Conservation (phyloP, 164 flowering plant genomes). For the Malania oleifera region DNA sequence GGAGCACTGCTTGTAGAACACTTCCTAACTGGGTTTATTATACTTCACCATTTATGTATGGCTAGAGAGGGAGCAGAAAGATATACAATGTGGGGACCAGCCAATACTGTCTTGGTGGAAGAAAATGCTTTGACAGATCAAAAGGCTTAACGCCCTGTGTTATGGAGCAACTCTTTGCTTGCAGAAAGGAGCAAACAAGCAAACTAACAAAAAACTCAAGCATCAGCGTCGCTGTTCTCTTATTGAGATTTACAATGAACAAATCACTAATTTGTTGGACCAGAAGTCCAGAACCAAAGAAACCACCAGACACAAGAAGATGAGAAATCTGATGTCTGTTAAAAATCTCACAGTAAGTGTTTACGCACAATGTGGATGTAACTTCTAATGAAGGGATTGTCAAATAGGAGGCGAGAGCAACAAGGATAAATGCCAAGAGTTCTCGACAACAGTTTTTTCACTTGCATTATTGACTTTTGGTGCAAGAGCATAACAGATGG, state of each 20-base stretch:
- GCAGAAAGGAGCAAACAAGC: slow-evolving; percentile 79
- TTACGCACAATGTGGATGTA: slow-evolving; percentile 59
- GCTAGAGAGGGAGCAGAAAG: slow-evolving; percentile 99
- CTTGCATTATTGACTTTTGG: slow-evolving; percentile 89
- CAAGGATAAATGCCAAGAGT: slow-evolving; percentile 91
- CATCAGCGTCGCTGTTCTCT: slow-evolving; percentile 94
- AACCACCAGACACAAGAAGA: slow-evolving; percentile 96
- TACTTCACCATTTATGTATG: slow-evolving; percentile 95
- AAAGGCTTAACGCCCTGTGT: slow-evolving; percentile 92
- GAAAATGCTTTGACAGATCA: slow-evolving; percentile 41
- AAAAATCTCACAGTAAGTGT: slow-evolving; percentile 75
- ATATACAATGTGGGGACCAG: slow-evolving; percentile 95
- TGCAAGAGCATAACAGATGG: slow-evolving; percentile 82
- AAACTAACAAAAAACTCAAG: slow-evolving; percentile 70
- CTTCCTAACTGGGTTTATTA: slow-evolving; percentile 91
- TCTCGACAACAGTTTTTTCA: slow-evolving; percentile 97
- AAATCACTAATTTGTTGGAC: slow-evolving; percentile 94
- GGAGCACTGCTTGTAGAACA: slow-evolving; percentile 92
- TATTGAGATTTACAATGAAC: slow-evolving; percentile 99
- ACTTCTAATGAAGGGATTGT: slow-evolving; percentile 79
- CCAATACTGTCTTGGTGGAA: slow-evolving; percentile 75
- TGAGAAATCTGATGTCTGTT: slow-evolving; percentile 92
- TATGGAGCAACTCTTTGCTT: slow-evolving; percentile 67
- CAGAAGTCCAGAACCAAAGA: slow-evolving; percentile 60
- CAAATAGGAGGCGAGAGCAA: slow-evolving; percentile 83